phyloP scores from a whole-genome alignment of 108 stramenopile genomes.

The Cyclotella sp. region DNA sequence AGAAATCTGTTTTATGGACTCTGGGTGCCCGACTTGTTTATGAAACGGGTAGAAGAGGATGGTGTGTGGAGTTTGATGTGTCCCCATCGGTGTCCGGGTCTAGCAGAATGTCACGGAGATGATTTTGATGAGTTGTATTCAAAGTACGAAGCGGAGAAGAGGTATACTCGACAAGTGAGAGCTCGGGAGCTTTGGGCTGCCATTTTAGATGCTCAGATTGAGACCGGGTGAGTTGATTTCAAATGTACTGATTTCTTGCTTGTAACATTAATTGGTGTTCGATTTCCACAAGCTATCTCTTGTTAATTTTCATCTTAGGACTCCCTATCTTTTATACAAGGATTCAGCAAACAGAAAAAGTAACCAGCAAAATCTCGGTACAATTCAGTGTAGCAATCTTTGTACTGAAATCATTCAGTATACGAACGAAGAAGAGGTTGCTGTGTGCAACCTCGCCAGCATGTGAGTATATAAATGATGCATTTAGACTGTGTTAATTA shows the following conservation, averaged over 20 bases:
- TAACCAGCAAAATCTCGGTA: slow-evolving; percentile 97
- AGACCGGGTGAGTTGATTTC: slow-evolving; percentile 77
- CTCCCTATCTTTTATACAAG: slow-evolving; percentile 98
- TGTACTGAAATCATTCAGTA: slow-evolving; percentile 98
- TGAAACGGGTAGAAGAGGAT: slow-evolving; percentile 93
- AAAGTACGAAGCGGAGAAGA: slow-evolving; percentile 88
- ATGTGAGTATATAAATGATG: slow-evolving; percentile 55
- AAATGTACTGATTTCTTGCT: too few relatives aligned
- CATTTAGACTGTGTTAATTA: background rate
- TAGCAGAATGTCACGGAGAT: slow-evolving; percentile 85
- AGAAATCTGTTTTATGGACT: slow-evolving; percentile 96
- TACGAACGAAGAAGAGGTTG: slow-evolving; percentile 93
- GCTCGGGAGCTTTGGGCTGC: slow-evolving; percentile 91
- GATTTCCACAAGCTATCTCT: too few relatives aligned
- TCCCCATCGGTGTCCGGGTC: slow-evolving; percentile 91
- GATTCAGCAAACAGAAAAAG: slow-evolving; percentile 95
- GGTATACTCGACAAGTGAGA: slow-evolving; percentile 69
- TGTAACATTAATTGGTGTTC: too few relatives aligned
- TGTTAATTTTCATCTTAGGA: slow-evolving; percentile 14
- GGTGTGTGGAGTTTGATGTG: slow-evolving; percentile 97
- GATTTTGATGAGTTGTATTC: slow-evolving; percentile 91
- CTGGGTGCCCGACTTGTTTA: slow-evolving; percentile 98
- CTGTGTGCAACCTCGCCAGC: slow-evolving; percentile 96
- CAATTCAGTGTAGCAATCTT: slow-evolving; percentile 96
- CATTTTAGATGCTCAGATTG: slow-evolving; percentile 92